Percentiles rank a stretch among this genome's conserved stretches.
phyloP scores from a whole-genome alignment of 2,329 filamentous ascomycete genomes.

The Xylariaceae sp. region DNA sequence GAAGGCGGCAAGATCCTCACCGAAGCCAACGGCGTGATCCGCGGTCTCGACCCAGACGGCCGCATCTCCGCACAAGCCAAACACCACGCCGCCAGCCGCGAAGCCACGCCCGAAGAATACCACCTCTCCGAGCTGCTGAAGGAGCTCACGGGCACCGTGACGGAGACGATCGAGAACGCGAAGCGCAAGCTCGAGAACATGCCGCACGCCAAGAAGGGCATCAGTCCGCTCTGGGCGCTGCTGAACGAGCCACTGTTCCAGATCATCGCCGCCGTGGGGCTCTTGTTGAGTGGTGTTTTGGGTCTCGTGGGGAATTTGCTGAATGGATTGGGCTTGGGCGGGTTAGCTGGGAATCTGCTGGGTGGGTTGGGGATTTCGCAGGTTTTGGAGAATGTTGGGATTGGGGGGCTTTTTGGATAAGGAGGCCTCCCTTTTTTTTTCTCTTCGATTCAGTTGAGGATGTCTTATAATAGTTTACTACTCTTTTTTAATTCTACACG shows the following conservation, averaged over 20 bases:
- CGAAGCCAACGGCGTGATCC: slow-evolving; percentile 81
- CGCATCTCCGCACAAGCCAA: slow-evolving; percentile 81
- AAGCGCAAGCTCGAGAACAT: slow-evolving; percentile 87
- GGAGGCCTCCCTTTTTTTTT: neutral
- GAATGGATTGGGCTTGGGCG: slow-evolving; percentile 75
- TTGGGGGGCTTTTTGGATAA: slow-evolving; percentile 41
- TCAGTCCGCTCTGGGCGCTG: slow-evolving; percentile 84
- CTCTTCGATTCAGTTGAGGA: no score
- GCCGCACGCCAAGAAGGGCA: slow-evolving; percentile 90
- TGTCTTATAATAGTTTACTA: no score
- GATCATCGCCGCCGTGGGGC: slow-evolving; percentile 82
- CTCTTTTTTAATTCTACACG: no score
- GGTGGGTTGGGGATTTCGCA: slow-evolving; percentile 72
- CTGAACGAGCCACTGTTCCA: slow-evolving; percentile 83
- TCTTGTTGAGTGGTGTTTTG: slow-evolving; percentile 76
- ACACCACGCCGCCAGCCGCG: slow-evolving; percentile 66
- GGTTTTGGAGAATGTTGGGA: slow-evolving; percentile 67
- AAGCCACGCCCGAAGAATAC: slow-evolving; percentile 78
- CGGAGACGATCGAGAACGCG: slow-evolving; percentile 76
- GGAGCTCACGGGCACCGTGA: slow-evolving; percentile 75
- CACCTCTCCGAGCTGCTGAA: slow-evolving; percentile 80
- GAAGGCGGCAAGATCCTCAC: slow-evolving; percentile 76
- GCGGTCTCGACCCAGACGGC: slow-evolving; percentile 83
- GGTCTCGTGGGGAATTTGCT: slow-evolving; percentile 77
- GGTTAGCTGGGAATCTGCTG: slow-evolving; percentile 71